Evolutionary conservation across 306 rosid species (phyloP), one percentile per base, ranked within the genome.

Genomic region (Pyrus betulifolia): DNA sequence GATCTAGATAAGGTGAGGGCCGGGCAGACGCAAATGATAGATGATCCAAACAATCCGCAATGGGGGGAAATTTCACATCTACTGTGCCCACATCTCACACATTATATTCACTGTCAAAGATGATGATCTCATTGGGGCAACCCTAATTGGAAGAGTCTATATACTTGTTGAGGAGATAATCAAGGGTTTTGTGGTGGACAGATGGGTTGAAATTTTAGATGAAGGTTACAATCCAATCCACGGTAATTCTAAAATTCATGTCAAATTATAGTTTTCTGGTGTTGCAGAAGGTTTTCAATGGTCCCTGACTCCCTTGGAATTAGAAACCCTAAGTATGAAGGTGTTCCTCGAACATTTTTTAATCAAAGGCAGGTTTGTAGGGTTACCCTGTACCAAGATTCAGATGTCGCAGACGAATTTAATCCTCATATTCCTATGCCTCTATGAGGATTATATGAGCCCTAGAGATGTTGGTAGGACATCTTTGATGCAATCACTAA

Each of bases 301-400:
- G 93, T 88, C 91, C 33, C 27, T 25, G 27, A 25, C 27, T 25
- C 27, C 27, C 77, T 46, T 9, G 96, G 97, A 52, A 89, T 90
- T 45, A 7, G 1, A 51, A 74, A 3, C 69, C 80, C 87, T 2
- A 13, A 61, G n/a, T 92, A 79, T 77, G 18, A 19, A 0, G 97
- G 97, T 8, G 96, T 90, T 70, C 93, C 88, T 54, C 49, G 76
- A 28, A 74, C 95, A 21, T 95, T 92, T 82, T 92, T 95, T 57
- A 80, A 63, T 22, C 96, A 88, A 70, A 89, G 93, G 82, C 69
- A 79, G 51, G 89, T 91, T 71, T 92, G 97, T 64, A 78, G 6
- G 44, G 89, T 92, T 40, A 85, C 97, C 17, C 82, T 92, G 2
- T 95, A 95, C 84, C 97, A 92, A 78, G 99, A 92, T 78, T 96